These are phyloP conservation scores for Leccinum pachyderme DNA, from an alignment of 1,284 basidiomycete species.

Conservation along the genomic window DNA sequence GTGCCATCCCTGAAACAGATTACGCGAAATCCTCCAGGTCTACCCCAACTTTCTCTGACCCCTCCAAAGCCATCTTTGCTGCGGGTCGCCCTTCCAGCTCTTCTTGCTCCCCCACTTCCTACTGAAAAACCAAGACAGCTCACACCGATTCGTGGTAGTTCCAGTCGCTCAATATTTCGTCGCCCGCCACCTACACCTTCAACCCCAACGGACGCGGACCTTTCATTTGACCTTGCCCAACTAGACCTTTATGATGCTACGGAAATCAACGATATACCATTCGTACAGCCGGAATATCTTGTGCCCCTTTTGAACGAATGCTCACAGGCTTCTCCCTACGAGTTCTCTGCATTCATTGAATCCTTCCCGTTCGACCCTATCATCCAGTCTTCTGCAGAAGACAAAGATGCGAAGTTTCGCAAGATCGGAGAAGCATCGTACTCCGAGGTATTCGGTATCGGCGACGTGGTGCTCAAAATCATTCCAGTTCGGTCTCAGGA, in stretches of 20 bases:
- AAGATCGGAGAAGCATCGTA: conserved; percentile 98
- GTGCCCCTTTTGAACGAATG: conserved; percentile 65
- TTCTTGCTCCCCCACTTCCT: conserved; percentile 27
- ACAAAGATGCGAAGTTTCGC: conserved; percentile 43
- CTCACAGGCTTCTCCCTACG: conserved; percentile 60
- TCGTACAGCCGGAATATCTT: conserved; percentile 47
- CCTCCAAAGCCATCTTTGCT: conserved; percentile 8
- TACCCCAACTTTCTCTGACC: background rate
- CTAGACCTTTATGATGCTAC: conserved; percentile 39
- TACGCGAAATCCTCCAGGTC: conserved; percentile 2
- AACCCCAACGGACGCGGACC: conserved; percentile 46
- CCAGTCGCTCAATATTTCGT: conserved; percentile 40
- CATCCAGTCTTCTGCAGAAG: conserved; percentile 37
- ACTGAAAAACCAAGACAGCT: conserved; percentile 49
- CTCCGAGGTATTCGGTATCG: conserved; percentile 94
- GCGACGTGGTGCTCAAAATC: conserved; percentile 83
- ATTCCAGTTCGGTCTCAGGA: conserved; percentile 60
- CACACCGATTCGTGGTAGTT: conserved; percentile 60
- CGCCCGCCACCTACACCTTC: conserved; percentile 46
- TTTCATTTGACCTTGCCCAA: conserved; percentile 55
- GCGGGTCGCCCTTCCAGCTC: conserved; percentile 7
- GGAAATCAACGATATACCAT: conserved; percentile 13
- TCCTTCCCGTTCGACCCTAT: conserved; percentile 71
- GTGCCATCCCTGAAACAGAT: conserved; percentile 14
- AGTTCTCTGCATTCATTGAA: conserved; percentile 78